Percentiles rank a stretch among this genome's conserved stretches.
Evolutionary conservation across 1,139 yeast species (phyloP).

Genomic region (Spathaspora jeffriesii): DNA sequence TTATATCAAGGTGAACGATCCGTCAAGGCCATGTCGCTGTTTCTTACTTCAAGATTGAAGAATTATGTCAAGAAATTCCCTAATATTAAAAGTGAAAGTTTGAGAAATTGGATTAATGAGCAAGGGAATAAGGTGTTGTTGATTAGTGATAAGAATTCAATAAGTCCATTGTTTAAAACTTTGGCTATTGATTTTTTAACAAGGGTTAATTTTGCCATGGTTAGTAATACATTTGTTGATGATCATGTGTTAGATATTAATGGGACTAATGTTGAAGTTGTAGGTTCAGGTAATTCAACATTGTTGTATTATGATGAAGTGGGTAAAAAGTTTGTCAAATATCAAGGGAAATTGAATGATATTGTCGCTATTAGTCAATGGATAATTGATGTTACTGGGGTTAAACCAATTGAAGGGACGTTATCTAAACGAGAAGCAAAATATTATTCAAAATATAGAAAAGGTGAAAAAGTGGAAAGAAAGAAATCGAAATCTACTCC

Average conservation of each 20-base stretch:
- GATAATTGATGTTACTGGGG: slow-evolving; percentile 28
- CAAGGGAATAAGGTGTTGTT: slow-evolving; percentile 35
- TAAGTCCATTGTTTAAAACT: slow-evolving; percentile 67
- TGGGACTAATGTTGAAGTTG: slow-evolving; percentile 21
- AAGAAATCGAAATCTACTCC: slow-evolving; percentile 13
- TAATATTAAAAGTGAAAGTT: slow-evolving; percentile 21
- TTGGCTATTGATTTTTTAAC: slow-evolving; percentile 73
- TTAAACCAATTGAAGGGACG: slow-evolving; percentile 38
- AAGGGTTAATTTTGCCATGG: slow-evolving; percentile 28
- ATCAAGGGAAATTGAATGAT: slow-evolving; percentile 27
- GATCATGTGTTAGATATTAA: slow-evolving; percentile 16
- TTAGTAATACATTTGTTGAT: slow-evolving; percentile 20
- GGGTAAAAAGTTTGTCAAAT: slow-evolving; percentile 20
- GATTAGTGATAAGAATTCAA: slow-evolving; percentile 44
- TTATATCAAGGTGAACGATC: slow-evolving; percentile 70
- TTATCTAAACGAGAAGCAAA: slow-evolving; percentile 36
- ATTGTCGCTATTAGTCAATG: slow-evolving; percentile 35
- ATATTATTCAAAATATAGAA: slow-evolving; percentile 30
- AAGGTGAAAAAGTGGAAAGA: slow-evolving; percentile 27
- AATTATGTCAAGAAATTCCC: slow-evolving; percentile 65
- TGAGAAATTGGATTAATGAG: slow-evolving; percentile 28
- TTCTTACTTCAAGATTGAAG: slow-evolving; percentile 63
- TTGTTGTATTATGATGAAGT: slow-evolving; percentile 29
- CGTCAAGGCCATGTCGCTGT: slow-evolving; percentile 57
- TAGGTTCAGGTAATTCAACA: slow-evolving; percentile 20